phyloP scores from a whole-genome alignment of 768 basidiomycete species.

The Tulasnella sp. region DNA sequence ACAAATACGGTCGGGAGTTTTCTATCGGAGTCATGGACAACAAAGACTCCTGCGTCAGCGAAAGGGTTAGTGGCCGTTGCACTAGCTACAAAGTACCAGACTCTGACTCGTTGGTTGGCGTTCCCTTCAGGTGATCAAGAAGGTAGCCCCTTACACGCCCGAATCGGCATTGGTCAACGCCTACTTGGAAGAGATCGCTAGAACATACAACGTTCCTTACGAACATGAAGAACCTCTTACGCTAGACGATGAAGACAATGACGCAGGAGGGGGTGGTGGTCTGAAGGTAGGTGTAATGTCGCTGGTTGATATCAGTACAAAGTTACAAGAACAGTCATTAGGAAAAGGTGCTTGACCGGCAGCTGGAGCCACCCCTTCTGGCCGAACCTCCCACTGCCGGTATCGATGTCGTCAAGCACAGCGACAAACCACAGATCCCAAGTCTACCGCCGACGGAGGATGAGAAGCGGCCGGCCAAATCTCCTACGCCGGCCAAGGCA shows the following conservation, averaged over 20 bases:
- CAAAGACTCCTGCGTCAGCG: constrained; percentile 70
- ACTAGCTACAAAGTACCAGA: not conserved
- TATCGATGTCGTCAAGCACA: constrained; percentile 18
- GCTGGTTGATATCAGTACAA: not conserved
- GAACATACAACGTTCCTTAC: constrained; percentile 78
- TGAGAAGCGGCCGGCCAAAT: constrained; percentile 35
- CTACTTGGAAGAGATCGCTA: constrained; percentile 85
- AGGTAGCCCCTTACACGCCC: constrained; percentile 68
- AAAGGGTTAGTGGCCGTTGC: constrained; percentile 55
- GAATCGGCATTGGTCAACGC: constrained; percentile 73
- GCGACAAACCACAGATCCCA: constrained; percentile 45
- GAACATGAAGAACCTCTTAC: constrained; percentile 40
- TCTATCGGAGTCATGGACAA: constrained; percentile 84
- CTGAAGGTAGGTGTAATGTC: constrained; percentile 15
- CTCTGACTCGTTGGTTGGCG: constrained; percentile 25
- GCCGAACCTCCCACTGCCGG: constrained; percentile 20
- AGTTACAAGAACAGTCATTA: not conserved
- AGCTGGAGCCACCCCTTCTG: constrained; percentile 17
- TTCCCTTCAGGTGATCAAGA: constrained; percentile 61
- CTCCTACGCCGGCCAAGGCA: constrained; percentile 27
- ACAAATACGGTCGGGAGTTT: constrained; percentile 92
- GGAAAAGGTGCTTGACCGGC: constrained; percentile 7
- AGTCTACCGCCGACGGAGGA: constrained; percentile 53
- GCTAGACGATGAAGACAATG: constrained; percentile 34
- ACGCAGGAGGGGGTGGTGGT: constrained; percentile 36